Evolutionary conservation across 345 rosid species (phyloP).

Genomic region (Moringa oleifera): DNA sequence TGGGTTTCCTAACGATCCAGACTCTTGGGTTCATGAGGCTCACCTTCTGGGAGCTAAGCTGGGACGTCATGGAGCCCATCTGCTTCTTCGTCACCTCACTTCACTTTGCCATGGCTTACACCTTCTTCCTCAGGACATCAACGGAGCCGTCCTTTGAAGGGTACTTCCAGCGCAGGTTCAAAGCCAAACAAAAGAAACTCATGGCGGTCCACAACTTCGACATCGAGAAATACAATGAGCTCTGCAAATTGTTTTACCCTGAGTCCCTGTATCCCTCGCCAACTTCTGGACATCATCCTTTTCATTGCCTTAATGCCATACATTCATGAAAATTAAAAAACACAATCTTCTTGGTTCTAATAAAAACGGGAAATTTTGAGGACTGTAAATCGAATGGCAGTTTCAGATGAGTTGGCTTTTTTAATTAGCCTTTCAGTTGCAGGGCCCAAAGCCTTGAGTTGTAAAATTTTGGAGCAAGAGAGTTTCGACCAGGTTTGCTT

Average conservation of each 20-base stretch:
- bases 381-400: too few species aligned
- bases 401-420: too few species aligned
- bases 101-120: constrained; percentile 50
- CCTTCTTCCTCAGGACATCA: constrained; percentile 70
- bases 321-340: too few species aligned
- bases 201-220: constrained; percentile 43
- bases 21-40: constrained; percentile 81
- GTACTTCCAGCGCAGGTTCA: constrained; percentile 49
- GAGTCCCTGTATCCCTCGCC: too few species aligned
- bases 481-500: too few species aligned
- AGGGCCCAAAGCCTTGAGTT: too few species aligned
- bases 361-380: too few species aligned
- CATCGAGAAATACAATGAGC: constrained; percentile 33
- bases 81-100: constrained; percentile 72
- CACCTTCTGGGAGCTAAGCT: constrained; percentile 88
- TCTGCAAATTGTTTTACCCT: constrained; percentile 35
- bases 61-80: constrained; percentile 99
- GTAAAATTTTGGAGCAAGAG: too few species aligned
- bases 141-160: constrained; percentile 81
- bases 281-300: too few species aligned
- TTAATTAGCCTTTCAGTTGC: too few species aligned
- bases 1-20: constrained; percentile 47
- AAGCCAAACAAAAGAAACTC: constrained; percentile 57
- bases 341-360: too few species aligned
- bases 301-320: too few species aligned